These are phyloP conservation scores for Puccinellia tenuiflora DNA, from an alignment of 176 grass and related monocot species.

Conservation along the genomic window DNA sequence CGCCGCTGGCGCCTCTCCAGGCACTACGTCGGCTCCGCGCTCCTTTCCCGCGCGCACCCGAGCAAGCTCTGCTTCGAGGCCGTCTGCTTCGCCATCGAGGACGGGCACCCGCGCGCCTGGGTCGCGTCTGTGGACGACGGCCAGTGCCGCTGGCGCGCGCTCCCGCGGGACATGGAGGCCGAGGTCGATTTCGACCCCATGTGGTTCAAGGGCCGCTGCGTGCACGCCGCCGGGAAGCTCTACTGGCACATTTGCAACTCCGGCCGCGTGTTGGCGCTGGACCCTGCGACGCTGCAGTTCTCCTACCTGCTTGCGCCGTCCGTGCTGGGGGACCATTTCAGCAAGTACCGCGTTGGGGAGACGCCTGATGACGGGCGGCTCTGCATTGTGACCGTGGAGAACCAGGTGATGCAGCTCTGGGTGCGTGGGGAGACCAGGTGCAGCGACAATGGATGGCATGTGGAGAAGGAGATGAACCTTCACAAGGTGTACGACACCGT, in stretches of 20 bases:
- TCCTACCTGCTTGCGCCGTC: background rate
- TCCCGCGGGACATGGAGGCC: background rate
- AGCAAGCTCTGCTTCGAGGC: constrained; percentile 16
- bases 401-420: constrained; percentile 5
- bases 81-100: constrained; percentile 20
- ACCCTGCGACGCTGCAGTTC: background rate
- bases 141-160: constrained; percentile 4
- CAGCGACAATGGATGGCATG: background rate
- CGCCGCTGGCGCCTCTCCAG: background rate
- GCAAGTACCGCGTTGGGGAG: background rate
- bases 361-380: background rate
- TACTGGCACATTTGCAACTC: constrained; percentile 19
- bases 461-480: background rate
- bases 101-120: background rate
- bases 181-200: background rate
- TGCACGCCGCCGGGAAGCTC: background rate
- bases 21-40: background rate
- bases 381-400: background rate
- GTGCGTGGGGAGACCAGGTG: background rate
- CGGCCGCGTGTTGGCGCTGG: background rate
- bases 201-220: background rate
- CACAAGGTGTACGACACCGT: background rate
- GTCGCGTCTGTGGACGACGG: background rate
- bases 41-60: constrained; percentile 7
- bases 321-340: background rate